Conservation (phyloP, 2,329 filamentous ascomycete genomes). For the Fusarium sacchari region DNA sequence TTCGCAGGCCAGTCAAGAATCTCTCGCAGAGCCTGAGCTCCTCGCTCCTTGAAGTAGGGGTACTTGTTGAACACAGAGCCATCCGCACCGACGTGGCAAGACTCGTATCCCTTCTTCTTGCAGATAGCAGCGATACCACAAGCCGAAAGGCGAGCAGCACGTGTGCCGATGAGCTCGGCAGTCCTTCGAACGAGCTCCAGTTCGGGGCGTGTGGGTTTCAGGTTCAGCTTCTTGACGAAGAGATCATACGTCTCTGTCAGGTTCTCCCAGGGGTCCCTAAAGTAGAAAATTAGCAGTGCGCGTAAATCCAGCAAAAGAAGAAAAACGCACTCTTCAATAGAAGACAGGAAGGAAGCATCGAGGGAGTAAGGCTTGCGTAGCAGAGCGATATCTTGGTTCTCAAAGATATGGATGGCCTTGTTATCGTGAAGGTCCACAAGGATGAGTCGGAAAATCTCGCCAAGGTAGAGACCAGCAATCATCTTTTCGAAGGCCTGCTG, state of each 20-base stretch:
- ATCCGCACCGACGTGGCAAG: conserved; percentile 94
- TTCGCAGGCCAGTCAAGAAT: conserved; percentile 92
- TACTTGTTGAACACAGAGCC: conserved; percentile 99
- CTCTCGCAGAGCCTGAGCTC: conserved; percentile 88
- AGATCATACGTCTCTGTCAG: conserved; percentile 87
- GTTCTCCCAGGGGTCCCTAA: conserved; percentile 92
- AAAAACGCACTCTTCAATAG: conserved; percentile 82
- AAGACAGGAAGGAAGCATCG: conserved; percentile 91
- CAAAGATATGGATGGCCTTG: conserved; percentile 79
- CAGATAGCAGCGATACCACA: conserved; percentile 96
- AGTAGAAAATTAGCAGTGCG: conserved; percentile 31
- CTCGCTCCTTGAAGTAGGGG: conserved; percentile 94
- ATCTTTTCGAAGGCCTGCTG: conserved; percentile 99
- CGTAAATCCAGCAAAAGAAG: background rate
- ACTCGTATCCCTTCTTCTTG: conserved; percentile 91
- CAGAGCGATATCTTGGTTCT: conserved; percentile 80
- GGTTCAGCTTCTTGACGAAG: conserved; percentile 78
- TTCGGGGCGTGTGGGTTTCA: conserved; percentile 78
- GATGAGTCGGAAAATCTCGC: conserved; percentile 91
- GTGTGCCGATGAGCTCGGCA: conserved; percentile 93
- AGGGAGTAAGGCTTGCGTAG: conserved; percentile 89
- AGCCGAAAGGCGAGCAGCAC: conserved; percentile 89
- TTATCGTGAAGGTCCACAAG: conserved; percentile 87
- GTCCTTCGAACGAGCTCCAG: conserved; percentile 89
- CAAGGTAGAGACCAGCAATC: conserved; percentile 93